A percentile compares a stretch with the other conserved stretches of the same genome.
Conservation (phyloP, 2,329 filamentous ascomycete genomes). For the Zymoseptoria brevis region DNA sequence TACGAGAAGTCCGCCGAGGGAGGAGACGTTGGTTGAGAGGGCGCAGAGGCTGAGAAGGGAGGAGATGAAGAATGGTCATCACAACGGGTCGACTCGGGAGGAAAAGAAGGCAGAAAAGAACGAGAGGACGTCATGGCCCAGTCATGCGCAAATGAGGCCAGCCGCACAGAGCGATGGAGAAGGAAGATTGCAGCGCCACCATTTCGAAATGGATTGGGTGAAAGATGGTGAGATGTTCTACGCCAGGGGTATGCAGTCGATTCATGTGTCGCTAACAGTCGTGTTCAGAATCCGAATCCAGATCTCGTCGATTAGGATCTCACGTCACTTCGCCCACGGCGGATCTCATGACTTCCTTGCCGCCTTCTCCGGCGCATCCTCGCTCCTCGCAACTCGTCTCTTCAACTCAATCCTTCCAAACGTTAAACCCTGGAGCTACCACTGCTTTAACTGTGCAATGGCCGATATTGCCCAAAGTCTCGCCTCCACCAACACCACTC, state of each 20-base stretch:
- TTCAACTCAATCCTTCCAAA: neutral
- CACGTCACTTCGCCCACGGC: no score
- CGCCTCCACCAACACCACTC: neutral
- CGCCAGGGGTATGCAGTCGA: no score
- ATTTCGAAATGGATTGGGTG: neutral
- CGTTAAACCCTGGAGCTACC: neutral
- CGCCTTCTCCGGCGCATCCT: no score
- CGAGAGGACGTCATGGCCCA: no score
- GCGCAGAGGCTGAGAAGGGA: neutral
- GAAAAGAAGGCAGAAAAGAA: no score
- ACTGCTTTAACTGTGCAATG: neutral
- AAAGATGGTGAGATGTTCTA: neutral
- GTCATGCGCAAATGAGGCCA: no score
- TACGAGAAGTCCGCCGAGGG: neutral
- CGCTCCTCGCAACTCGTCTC: neutral
- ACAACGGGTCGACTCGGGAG: no score
- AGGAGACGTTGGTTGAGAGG: neutral
- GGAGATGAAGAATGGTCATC: neutral
- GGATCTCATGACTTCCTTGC: no score
- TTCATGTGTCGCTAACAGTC: neutral
- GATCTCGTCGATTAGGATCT: neutral
- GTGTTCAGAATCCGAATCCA: neutral
- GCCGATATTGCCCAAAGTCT: neutral
- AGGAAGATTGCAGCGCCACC: neutral
- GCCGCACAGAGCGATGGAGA: neutral